Conservation (phyloP, 345 rosid genomes). For the Eucalyptus rudis region DNA sequence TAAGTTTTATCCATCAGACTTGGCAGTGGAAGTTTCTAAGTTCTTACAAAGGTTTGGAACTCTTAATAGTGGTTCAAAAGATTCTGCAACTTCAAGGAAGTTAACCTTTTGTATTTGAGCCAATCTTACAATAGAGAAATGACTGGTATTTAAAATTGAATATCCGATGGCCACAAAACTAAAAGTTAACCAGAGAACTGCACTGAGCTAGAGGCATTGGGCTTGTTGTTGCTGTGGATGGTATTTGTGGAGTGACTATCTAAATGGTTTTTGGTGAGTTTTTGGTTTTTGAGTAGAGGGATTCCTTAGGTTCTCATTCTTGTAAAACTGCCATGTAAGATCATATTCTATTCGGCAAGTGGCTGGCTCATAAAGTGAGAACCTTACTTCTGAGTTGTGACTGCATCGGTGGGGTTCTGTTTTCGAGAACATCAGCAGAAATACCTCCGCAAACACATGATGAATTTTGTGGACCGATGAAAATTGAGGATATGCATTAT, state of each 20-base stretch:
- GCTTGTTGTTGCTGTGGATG: neutral
- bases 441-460: neutral
- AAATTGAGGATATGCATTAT: neutral
- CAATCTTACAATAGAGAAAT: neutral
- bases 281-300: neutral
- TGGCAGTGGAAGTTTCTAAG: neutral
- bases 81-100: neutral
- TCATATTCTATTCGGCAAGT: neutral
- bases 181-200: neutral
- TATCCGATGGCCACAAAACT: neutral
- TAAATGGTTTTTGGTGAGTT: neutral
- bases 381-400: neutral
- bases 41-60: neutral
- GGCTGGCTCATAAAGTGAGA: neutral
- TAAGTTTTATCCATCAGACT: neutral
- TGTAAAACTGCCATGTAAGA: neutral
- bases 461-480: neutral
- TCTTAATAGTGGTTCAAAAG: neutral
- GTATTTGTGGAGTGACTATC: neutral
- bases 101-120: neutral
- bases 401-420: neutral
- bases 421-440: neutral
- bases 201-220: neutral
- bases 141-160: neutral
- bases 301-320: neutral